Evolutionary conservation across 1,139 yeast species (phyloP), one percentile per base, ranked within the genome.

Genomic region (Protomyces inouyei): DNA sequence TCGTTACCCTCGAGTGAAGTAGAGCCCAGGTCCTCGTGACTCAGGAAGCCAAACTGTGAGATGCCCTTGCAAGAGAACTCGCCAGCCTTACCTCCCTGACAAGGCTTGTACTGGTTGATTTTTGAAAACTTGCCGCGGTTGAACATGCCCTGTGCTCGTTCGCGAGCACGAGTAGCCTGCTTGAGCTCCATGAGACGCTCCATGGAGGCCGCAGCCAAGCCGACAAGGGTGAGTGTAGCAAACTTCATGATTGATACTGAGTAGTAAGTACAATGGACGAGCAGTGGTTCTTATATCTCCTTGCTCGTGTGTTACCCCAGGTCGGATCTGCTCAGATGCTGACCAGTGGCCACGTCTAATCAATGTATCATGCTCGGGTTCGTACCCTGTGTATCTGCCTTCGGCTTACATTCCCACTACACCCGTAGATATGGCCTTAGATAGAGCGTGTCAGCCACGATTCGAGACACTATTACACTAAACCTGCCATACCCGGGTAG

Each of bases 121-220:
- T 43, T 43, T 12, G 14, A n/a, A 21, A 43, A 43, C 48, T 43
- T 43, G 48, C 48, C 48, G 5, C 12, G 21, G 48, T n/a, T 43
- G 48, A 43, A 43, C 23, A 43, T 18, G 18, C 48, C 48, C 25
- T 43, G 48, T 16, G 25, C 48, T 16, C 48, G 48, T 18, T 43
- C 48, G 12, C 48, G 48, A 18, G 21, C 48, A 43, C 48, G 48
- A 9, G 48, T 43, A 8, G 48, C 48, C 23, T 43, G 48, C 48
- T 43, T 43, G 21, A 43, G 48, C 25, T 43, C 48, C 48, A 43
- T 43, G 23, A 43, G 48, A n/a, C 48, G 48, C 48, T 43, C 48
- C 48, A 43, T 43, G 14, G 48, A 43, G 48, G 48, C 48, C 48
- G 48, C 48, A 43, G 48, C 48, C 48, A 43, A 5, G 48, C 48